Evolutionary conservation across 352 stramenopile species (phyloP), one percentile per base, ranked within the genome.

Genomic region (Phytophthora pini): DNA sequence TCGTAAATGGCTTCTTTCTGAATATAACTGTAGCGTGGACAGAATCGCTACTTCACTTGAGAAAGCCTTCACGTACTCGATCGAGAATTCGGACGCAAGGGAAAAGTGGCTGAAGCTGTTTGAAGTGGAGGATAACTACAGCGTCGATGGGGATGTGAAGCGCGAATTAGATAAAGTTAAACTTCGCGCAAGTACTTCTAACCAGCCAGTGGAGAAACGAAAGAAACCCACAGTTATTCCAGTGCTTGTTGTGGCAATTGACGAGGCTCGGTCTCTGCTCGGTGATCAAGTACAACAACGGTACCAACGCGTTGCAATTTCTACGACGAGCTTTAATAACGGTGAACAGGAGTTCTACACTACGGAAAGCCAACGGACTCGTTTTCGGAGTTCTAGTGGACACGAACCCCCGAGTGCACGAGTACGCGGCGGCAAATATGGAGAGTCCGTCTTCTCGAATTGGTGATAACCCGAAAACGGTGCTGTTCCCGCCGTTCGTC

Each of bases 401-500:
- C 72, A 1, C 51, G 27, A 31, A 31, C 27, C 27, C 17, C 3
- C 27, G 17, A 20, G 17, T 20, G 17, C 17, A 20, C 17, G 17
- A 20, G 17, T 20, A 20, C 17, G 17, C 17, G 17, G 17, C 17
- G 17, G 17, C 17, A 20, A 20, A 20, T 20, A 20, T 20, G 17
- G 17, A 20, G 17, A 20, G 17, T 20, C 17, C 17, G 17, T 20
- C 17, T 20, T 20, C 17, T 20, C 17, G 17, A 20, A 20, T 20
- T 20, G 17, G 17, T 20, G 17, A 31, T 5, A 31, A 31, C 8
- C 27, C 2, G 0, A 31, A 31, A 31, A 40, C 34, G 24, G 12
- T 13, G 24, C 72, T 85, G 76, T 77, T 94, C 75, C 82, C 84
- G 57, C 68, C 80, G 63, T 84, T 92, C 59, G 54, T 90, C 51